Base-by-base conservation (phyloP, 2,329 filamentous ascomycete genomes). In the Aspergillus spinulosporus region DNA sequence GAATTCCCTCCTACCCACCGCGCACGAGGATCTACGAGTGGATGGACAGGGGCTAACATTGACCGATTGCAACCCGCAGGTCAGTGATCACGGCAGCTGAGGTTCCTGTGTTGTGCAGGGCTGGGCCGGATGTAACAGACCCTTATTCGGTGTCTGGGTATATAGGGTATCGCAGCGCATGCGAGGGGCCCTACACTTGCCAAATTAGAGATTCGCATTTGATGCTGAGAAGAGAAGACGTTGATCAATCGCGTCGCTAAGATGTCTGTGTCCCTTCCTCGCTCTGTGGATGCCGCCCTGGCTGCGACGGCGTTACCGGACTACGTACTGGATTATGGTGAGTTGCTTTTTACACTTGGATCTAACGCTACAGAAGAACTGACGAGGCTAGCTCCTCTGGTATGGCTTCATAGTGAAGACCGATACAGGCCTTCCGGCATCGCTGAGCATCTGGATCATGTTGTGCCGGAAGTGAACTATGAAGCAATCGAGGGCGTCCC, bases 371-470 rank as follows among this genome's bases (percentile, higher is more conserved):
- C 4, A 37, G n/a, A 37, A 12, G 34, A 3, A 9, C 58, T 61
- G 34, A 65, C 26, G 11, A 4, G 2, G 2, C 34, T 49, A 82
- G 81, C 80, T 36, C 81, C 81, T 5, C 59, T 82, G 3, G 73
- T 82, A 34, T 82, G 78, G 73, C 73, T 82, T 6, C 74, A 82
- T 59, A 75, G 74, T 28, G 59, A 72, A 58, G 81, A 83, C 58
- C 61, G 67, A 31, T 82, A 80, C 62, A 75, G 76, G 48, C 81
- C 81, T 4, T 79, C 78, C 42, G 78, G 80, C 58, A 75, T 83
- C 28, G 69, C 67, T 32, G 69, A 72, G 8, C 79, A 82, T 57
- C 61, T 83, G 8, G 63, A 68, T 31, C 73, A 82, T 62, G 80
- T 78, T 5, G 71, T 69, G 39, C 79, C 80, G 3, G 61, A 74